Conservation (phyloP, 1,284 basidiomycete genomes). For the Somion occarium region DNA sequence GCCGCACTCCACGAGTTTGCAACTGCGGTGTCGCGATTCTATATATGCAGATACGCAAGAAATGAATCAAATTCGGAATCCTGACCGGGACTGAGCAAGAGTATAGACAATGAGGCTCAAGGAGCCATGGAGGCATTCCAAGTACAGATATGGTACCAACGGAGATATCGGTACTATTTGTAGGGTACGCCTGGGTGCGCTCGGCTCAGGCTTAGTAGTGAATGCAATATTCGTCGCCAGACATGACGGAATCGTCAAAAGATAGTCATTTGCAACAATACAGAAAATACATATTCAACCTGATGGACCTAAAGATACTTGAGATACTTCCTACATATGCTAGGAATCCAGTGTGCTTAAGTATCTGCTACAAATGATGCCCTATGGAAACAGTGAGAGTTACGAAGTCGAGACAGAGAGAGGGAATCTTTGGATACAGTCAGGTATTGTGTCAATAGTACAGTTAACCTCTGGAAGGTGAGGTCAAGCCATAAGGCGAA, state of each 20-base stretch:
- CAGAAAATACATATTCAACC: not conserved
- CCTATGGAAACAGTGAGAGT: slow-evolving; percentile 4
- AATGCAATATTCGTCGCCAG: too few relatives aligned
- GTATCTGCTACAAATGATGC: slow-evolving; percentile 5
- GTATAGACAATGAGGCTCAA: not conserved
- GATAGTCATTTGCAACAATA: not conserved
- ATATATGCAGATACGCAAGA: not conserved
- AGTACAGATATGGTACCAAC: not conserved
- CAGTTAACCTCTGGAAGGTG: slow-evolving; percentile 1
- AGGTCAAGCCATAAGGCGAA: not conserved
- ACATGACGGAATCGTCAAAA: too few relatives aligned
- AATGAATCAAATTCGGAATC: not conserved
- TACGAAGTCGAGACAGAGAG: not conserved
- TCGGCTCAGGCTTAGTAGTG: too few relatives aligned
- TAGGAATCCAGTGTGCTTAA: not conserved
- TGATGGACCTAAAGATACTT: not conserved
- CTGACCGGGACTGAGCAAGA: not conserved
- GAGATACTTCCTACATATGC: not conserved
- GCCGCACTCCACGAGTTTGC: not conserved
- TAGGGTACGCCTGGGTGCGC: too few relatives aligned
- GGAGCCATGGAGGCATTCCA: not conserved
- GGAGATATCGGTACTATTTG: too few relatives aligned
- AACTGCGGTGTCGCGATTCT: not conserved
- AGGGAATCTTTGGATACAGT: slow-evolving; percentile 1
- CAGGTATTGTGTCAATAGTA: not conserved